These are phyloP conservation scores for Backusella sp. DNA, from an alignment of 192 early-diverging fungal genomes.

Conservation along the genomic window DNA sequence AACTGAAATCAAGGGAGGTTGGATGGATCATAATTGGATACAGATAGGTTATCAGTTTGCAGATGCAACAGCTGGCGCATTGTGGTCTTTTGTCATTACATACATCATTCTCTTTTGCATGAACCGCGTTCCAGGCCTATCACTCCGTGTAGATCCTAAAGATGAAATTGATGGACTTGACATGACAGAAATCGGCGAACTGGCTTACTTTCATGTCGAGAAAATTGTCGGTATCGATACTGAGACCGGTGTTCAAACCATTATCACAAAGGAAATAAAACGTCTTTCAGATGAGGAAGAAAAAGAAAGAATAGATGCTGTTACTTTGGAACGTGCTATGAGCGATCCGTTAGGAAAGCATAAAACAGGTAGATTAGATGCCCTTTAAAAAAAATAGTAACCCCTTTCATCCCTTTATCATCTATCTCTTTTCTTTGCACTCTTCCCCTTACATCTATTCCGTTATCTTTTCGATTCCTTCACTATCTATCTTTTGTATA, in stretches of 20 bases:
- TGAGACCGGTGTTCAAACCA: not conserved
- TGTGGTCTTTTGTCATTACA: slow-evolving; percentile 76
- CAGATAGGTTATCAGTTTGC: slow-evolving; percentile 84
- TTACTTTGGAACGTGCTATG: not conserved
- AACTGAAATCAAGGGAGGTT: slow-evolving; percentile 67
- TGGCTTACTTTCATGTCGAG: slow-evolving; percentile 45
- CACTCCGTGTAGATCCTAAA: slow-evolving; percentile 72
- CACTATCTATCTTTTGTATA: not conserved
- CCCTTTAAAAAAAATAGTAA: not conserved
- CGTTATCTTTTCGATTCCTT: not conserved
- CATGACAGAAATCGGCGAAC: slow-evolving; percentile 79
- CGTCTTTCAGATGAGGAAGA: not conserved
- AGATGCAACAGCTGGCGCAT: slow-evolving; percentile 64
- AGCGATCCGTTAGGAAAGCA: not conserved
- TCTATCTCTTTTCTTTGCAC: not conserved
- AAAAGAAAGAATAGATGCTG: not conserved
- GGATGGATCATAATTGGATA: slow-evolving; percentile 76
- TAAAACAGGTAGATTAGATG: not conserved
- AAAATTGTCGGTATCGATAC: slow-evolving; percentile 29
- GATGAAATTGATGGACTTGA: slow-evolving; percentile 74
- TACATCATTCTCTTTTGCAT: slow-evolving; percentile 72
- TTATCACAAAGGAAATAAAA: not conserved
- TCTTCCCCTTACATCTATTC: not conserved
- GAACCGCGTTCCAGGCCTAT: slow-evolving; percentile 76
- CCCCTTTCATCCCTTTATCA: not conserved